Percentiles rank a stretch among this genome's conserved stretches.
phyloP scores from a whole-genome alignment of 768 basidiomycete genomes.

The Auricularia sp. region DNA sequence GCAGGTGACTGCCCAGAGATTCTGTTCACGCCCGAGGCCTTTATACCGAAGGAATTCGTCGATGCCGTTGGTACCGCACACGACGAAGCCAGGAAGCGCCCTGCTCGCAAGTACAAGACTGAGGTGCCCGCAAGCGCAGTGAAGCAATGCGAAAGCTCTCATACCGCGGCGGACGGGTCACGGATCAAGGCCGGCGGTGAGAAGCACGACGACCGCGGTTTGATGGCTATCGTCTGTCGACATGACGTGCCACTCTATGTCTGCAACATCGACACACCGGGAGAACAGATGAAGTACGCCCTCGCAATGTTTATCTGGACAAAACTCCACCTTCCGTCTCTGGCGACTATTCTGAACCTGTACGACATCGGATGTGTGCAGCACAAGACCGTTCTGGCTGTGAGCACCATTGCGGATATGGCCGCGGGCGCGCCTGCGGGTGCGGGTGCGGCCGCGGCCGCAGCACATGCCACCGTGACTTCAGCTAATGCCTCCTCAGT shows the following conservation, averaged over 20 bases:
- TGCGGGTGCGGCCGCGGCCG: too few species aligned
- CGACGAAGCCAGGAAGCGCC: constrained; percentile 12
- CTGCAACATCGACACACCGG: constrained; percentile 1
- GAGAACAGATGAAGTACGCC: not conserved
- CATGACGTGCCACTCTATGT: constrained; percentile 22
- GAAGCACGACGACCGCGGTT: constrained; percentile 19
- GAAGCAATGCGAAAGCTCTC: constrained; percentile 11
- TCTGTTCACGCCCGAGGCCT: constrained; percentile 22
- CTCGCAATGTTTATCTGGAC: not conserved
- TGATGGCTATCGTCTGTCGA: constrained; percentile 29
- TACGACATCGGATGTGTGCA: not conserved
- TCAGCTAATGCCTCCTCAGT: not conserved
- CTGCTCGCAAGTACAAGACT: not conserved
- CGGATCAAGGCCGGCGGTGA: not conserved
- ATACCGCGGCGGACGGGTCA: not conserved
- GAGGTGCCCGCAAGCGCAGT: constrained; percentile 22
- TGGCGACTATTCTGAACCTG: not conserved
- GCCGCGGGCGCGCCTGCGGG: too few species aligned
- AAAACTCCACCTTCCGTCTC: not conserved
- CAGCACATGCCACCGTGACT: too few species aligned
- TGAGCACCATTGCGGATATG: too few species aligned
- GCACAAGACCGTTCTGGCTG: too few species aligned
- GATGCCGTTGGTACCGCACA: constrained; percentile 23
- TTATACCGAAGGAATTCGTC: constrained; percentile 26
- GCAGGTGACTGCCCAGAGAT: constrained; percentile 27